Percentiles rank a stretch among this genome's conserved stretches.
Evolutionary conservation across 768 basidiomycete species (phyloP).

Genomic region (Pilatotrama ljubarskyi): DNA sequence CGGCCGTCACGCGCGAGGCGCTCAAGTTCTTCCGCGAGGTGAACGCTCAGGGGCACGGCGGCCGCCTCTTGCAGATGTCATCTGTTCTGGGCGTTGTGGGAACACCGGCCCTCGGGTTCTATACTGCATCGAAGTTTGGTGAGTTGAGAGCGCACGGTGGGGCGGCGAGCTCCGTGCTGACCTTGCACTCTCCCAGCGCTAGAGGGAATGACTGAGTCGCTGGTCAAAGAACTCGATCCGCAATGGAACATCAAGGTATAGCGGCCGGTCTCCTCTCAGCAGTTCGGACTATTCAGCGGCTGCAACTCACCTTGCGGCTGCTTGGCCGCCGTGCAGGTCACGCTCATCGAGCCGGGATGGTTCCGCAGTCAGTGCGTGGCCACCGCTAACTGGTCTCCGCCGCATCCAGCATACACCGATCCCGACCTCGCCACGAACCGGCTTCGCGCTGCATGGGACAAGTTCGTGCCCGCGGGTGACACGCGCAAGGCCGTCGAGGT

Average conservation of each 20-base stretch:
- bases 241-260: conserved; percentile 37
- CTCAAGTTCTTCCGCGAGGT: conserved; percentile 38
- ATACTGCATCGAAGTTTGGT: conserved; percentile 11
- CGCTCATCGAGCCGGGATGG: conserved; percentile 19
- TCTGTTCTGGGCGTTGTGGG: conserved; percentile 29
- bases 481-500: conserved; percentile 20
- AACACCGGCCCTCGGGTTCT: conserved; percentile 8
- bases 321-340: conserved; percentile 12
- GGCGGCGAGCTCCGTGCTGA: not conserved
- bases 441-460: not conserved
- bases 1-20: conserved; percentile 33
- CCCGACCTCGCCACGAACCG: not conserved
- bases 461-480: conserved; percentile 17
- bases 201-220: conserved; percentile 28
- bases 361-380: conserved; percentile 12
- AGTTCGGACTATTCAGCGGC: too few species aligned
- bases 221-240: conserved; percentile 35
- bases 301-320: too few species aligned
- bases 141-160: not conserved
- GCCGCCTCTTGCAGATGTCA: conserved; percentile 37
- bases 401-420: conserved; percentile 22
- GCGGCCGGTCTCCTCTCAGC: too few species aligned
- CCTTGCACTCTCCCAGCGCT: conserved; percentile 25
- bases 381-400: not conserved
- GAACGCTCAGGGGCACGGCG: conserved; percentile 35